phyloP scores from a whole-genome alignment of 495 filamentous ascomycete species.

The Xylaria nigripes region DNA sequence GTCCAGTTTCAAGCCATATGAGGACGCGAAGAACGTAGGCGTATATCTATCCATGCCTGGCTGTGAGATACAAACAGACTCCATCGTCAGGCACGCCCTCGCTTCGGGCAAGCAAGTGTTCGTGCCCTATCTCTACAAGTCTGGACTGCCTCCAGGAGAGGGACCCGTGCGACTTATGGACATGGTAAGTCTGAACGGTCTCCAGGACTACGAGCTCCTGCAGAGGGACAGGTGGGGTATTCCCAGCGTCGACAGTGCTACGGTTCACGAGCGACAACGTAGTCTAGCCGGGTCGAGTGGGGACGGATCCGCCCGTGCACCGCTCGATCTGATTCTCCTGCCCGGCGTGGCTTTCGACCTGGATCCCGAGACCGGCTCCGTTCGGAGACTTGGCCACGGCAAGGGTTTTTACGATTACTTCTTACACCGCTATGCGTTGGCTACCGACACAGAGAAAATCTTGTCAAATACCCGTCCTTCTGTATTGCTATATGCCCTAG shows the following conservation, averaged over 20 bases:
- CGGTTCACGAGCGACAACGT: slow-evolving; percentile 55
- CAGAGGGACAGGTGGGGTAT: slow-evolving; percentile 85
- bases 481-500: slow-evolving; percentile 67
- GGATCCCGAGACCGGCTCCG: slow-evolving; percentile 34
- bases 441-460: slow-evolving; percentile 34
- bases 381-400: slow-evolving; percentile 81
- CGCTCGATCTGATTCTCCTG: slow-evolving; percentile 79
- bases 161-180: slow-evolving; percentile 70
- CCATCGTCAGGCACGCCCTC: slow-evolving; percentile 74
- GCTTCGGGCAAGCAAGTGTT: slow-evolving; percentile 72
- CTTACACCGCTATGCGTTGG: slow-evolving; percentile 58
- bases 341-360: slow-evolving; percentile 89
- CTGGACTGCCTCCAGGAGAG: slow-evolving; percentile 33
- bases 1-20: slow-evolving; percentile 49
- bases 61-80: slow-evolving; percentile 72
- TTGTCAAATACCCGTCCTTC: slow-evolving; percentile 46
- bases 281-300: slow-evolving; percentile 53
- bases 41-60: slow-evolving; percentile 89
- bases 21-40: slow-evolving; percentile 62
- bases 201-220: slow-evolving; percentile 67
- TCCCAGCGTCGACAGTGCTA: slow-evolving; percentile 59
- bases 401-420: slow-evolving; percentile 97
- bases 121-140: slow-evolving; percentile 76
- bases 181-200: slow-evolving; percentile 71
- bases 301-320: slow-evolving; percentile 37